phyloP scores from a whole-genome alignment of 305 asterid species.

The Ajuga reptans region DNA sequence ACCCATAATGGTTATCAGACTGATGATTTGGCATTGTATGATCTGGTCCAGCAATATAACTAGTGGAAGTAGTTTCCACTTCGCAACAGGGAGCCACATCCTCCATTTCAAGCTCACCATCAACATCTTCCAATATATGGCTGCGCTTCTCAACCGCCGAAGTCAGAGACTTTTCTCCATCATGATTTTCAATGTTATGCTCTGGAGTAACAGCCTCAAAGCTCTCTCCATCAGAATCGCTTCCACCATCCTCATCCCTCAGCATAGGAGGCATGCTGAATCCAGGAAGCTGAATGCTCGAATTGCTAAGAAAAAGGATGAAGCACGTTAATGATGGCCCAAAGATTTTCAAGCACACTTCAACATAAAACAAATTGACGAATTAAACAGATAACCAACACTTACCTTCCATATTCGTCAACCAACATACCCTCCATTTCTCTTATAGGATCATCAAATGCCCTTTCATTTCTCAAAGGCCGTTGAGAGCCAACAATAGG shows the following conservation, averaged over 20 bases:
- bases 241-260: slow-evolving; percentile 52
- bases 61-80: slow-evolving; percentile 35
- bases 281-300: slow-evolving; percentile 81
- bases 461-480: slow-evolving; percentile 59
- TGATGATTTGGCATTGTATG: slow-evolving; percentile 28
- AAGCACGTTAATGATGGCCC: slow-evolving; percentile 12
- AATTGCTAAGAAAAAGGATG: slow-evolving; percentile 52
- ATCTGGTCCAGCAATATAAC: slow-evolving; percentile 28
- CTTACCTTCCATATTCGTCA: slow-evolving; percentile 89
- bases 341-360: neutral
- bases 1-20: slow-evolving; percentile 27
- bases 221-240: slow-evolving; percentile 82
- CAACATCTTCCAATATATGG: slow-evolving; percentile 81
- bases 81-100: slow-evolving; percentile 74
- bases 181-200: slow-evolving; percentile 42
- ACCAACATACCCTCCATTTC: slow-evolving; percentile 92
- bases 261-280: slow-evolving; percentile 83
- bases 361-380: neutral
- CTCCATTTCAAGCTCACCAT: slow-evolving; percentile 95
- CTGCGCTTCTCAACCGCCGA: slow-evolving; percentile 52
- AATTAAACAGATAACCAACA: neutral
- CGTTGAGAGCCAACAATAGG: slow-evolving; percentile 55
- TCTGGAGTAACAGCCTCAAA: slow-evolving; percentile 93
- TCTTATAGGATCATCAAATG: slow-evolving; percentile 87
- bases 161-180: slow-evolving; percentile 31